Conservation (phyloP, 331 rosid species). For the Saraca asoca region DNA sequence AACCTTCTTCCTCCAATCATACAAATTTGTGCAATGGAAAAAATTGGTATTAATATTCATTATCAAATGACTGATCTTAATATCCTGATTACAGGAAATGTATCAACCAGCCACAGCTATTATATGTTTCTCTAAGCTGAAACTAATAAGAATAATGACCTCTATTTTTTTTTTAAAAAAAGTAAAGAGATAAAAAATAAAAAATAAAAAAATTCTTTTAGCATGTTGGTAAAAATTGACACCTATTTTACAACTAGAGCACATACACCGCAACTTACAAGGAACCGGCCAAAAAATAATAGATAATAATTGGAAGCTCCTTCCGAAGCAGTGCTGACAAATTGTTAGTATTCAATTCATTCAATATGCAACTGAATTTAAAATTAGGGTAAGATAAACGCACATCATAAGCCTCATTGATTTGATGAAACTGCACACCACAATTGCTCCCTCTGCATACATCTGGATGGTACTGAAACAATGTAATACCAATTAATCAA, state of each 20-base stretch:
- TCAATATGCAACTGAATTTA: not conserved
- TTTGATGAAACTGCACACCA: constrained; percentile 73
- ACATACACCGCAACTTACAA: too few relatives aligned
- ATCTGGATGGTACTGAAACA: constrained; percentile 88
- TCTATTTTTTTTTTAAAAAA: too few relatives aligned
- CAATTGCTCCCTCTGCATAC: constrained; percentile 82
- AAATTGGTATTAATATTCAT: too few relatives aligned
- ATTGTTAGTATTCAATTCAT: not conserved
- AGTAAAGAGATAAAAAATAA: too few relatives aligned
- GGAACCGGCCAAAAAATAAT: not conserved
- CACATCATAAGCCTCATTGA: constrained; percentile 94
- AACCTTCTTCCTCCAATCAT: too few relatives aligned
- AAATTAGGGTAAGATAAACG: constrained; percentile 4
- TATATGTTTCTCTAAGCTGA: too few relatives aligned
- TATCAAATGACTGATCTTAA: too few relatives aligned
- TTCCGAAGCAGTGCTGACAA: not conserved
- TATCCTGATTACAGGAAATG: too few relatives aligned
- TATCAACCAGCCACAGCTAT: too few relatives aligned
- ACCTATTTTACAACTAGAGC: constrained; percentile 6
- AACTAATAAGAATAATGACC: too few relatives aligned
- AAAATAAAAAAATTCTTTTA: too few relatives aligned
- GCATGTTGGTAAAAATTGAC: not conserved
- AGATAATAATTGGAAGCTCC: not conserved
- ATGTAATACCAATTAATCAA: constrained; percentile 1
- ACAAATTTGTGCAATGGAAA: too few relatives aligned